These are phyloP conservation scores for Cynara cardunculus DNA, from an alignment of 129 eudicot species.

Conservation along the genomic window DNA sequence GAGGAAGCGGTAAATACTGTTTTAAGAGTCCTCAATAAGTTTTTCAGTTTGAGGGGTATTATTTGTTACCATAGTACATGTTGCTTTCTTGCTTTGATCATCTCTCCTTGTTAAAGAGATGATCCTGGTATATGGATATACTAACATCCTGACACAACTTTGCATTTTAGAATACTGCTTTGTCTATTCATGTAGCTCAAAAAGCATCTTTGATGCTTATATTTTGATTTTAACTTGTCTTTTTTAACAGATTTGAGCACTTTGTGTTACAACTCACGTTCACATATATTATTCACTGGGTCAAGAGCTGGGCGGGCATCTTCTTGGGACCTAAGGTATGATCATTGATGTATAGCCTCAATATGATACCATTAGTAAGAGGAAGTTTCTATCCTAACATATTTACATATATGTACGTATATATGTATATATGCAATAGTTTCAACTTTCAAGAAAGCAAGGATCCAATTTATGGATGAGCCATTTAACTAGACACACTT, in stretches of 20 bases:
- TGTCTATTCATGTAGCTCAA: not conserved
- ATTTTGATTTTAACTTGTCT: not conserved
- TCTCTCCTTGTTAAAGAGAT: not conserved
- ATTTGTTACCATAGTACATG: not conserved
- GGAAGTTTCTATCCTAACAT: not conserved
- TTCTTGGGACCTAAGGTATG: slow-evolving; percentile 90
- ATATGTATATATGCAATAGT: not conserved
- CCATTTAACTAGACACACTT: not conserved
- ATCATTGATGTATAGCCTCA: not conserved
- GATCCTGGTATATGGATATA: not conserved
- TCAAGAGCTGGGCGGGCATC: slow-evolving; percentile 65
- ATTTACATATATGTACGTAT: no score
- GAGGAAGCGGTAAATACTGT: not conserved
- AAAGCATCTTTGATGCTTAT: slow-evolving; percentile 14
- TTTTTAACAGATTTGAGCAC: slow-evolving; percentile 55
- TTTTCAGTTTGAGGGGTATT: not conserved
- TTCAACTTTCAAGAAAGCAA: not conserved
- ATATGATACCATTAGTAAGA: not conserved
- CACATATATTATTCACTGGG: slow-evolving; percentile 63
- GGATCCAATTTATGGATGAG: not conserved
- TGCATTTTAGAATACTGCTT: not conserved
- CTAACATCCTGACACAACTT: not conserved
- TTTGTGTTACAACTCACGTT: slow-evolving; percentile 63
- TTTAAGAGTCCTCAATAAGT: not conserved
- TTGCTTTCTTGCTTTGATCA: not conserved